Evolutionary conservation across 148 eudicot genomes (phyloP), one percentile per base, ranked within the genome.

Genomic region (Talinum fruticosum): DNA sequence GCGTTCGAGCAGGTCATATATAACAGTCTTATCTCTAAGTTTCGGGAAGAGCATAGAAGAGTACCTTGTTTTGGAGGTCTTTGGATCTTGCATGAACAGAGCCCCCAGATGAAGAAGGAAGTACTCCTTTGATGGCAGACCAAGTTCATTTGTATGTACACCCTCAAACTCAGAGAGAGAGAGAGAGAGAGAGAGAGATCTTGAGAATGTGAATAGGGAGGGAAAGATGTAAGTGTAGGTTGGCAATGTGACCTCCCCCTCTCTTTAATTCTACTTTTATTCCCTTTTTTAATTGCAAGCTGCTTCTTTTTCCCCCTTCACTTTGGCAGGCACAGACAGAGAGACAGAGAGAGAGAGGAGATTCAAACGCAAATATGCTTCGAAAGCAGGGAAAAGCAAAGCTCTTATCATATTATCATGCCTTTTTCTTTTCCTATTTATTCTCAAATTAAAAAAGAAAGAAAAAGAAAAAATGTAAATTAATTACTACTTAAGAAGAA

Each of bases 41-140:
- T 41, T 1, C 8, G 10, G 45, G n/a, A n/a, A 41, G 45, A 41
- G 45, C 6, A 8, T 49, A 4, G 5, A 41, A 41, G 45, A 6
- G 21, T 79, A 89, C 94, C 94, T 87, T 80, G 90, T 59, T 74
- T 82, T 84, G 18, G 89, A 73, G 72, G 71, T 85, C 78, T 84
- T 90, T 82, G 94, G 93, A 85, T 90, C 91, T 87, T 89, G 97
- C 97, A 90, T 92, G 92, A 93, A 90, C 92, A 89, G 49, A 82
- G 75, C 68, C 78, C 73, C 80, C 78, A 77, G 34, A 78, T 67
- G 74, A 78, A 66, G 74, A 78, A 66, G 32, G 33, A 75, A 61
- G 65, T 76, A 71, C 37, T 71, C 5, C 32, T 81, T 64, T 71
- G 75, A 76, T 71, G 81, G 69, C 47, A 77, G 71, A 82, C 10